Evolutionary conservation across 1,284 basidiomycete genomes (phyloP).

Genomic region (Phellopilus nigrolimitatus): DNA sequence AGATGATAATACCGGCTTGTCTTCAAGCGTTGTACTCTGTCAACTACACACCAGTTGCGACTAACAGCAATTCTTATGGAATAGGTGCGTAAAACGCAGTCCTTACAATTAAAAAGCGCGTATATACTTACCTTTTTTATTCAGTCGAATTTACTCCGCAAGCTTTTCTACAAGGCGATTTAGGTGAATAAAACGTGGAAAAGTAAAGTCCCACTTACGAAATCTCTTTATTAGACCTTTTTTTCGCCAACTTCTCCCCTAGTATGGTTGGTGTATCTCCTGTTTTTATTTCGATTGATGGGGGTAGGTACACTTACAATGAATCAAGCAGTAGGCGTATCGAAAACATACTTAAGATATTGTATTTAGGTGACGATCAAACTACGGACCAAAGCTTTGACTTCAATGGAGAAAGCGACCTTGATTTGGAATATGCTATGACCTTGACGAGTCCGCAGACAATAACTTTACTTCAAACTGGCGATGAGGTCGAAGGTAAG

Average conservation of each 20-base stretch:
- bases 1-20: slow-evolving; percentile 41
- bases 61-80: slow-evolving; percentile 44
- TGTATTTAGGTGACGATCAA: slow-evolving; percentile 30
- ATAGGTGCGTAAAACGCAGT: slow-evolving; percentile 44
- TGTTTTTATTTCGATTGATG: slow-evolving; percentile 38
- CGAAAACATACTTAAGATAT: slow-evolving; percentile 8
- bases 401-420: slow-evolving; percentile 50
- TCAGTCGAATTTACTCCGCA: slow-evolving; percentile 49
- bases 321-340: background rate
- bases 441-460: slow-evolving; percentile 38
- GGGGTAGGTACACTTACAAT: slow-evolving; percentile 30
- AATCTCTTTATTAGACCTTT: slow-evolving; percentile 4
- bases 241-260: slow-evolving; percentile 33
- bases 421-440: slow-evolving; percentile 52
- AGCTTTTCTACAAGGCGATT: slow-evolving; percentile 39
- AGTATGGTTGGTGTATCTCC: slow-evolving; percentile 34
- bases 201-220: slow-evolving; percentile 19
- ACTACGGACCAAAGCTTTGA: slow-evolving; percentile 32
- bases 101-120: background rate
- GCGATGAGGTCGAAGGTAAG: slow-evolving; percentile 37
- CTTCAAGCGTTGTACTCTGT: slow-evolving; percentile 44
- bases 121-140: background rate
- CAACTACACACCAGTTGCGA: slow-evolving; percentile 35
- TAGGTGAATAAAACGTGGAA: slow-evolving; percentile 34
- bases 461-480: slow-evolving; percentile 44